Conservation (phyloP, 2,329 filamentous ascomycete species). For the Cordyceps fumosorosea region DNA sequence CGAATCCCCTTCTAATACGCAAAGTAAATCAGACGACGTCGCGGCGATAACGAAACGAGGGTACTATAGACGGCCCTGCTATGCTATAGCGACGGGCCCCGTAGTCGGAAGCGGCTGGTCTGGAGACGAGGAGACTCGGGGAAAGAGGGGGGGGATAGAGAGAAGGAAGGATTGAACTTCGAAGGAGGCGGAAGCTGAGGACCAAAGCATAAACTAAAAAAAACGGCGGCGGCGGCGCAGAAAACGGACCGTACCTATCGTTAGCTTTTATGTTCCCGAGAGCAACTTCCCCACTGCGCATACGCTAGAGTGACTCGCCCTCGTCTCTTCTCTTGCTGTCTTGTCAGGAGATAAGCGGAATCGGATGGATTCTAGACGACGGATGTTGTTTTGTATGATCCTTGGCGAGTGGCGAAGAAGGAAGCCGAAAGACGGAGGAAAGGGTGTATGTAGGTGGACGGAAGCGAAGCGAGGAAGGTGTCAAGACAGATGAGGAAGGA, state of each 20-base stretch:
- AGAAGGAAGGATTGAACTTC: background rate
- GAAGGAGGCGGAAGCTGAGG: background rate
- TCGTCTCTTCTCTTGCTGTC: too few relatives aligned
- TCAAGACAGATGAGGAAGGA: background rate
- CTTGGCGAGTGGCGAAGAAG: background rate
- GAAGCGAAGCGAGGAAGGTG: background rate
- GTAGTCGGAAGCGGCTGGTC: background rate
- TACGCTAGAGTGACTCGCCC: background rate
- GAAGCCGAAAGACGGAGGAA: background rate
- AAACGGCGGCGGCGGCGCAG: background rate
- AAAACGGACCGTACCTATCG: background rate
- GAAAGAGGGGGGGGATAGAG: background rate
- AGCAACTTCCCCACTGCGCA: background rate
- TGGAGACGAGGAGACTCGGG: background rate
- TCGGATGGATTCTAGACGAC: background rate
- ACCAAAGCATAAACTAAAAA: background rate
- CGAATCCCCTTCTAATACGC: background rate
- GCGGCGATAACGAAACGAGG: background rate
- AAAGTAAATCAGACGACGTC: background rate
- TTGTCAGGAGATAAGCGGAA: too few relatives aligned
- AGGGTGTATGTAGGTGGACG: background rate
- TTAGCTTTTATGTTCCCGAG: slow-evolving; percentile 1
- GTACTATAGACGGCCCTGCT: background rate
- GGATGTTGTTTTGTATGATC: background rate
- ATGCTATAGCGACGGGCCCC: too few relatives aligned